Conservation (phyloP, 371 early-diverging fungal species). For the Mortierella sp. region DNA sequence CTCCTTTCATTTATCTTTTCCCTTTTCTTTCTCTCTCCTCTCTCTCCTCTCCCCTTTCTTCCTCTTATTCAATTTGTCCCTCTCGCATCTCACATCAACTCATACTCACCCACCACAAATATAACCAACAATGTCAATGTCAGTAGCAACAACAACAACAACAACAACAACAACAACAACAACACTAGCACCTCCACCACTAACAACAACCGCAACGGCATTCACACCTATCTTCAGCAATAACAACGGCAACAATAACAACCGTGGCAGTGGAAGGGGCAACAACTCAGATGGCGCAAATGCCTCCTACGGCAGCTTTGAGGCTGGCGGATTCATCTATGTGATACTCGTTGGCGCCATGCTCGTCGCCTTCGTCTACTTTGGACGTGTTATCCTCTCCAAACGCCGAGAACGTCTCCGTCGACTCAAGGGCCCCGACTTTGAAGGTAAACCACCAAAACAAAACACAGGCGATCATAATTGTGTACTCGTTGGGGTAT, state of each 20-base stretch:
- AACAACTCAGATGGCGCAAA: neutral
- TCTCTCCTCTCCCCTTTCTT: neutral
- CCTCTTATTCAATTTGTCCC: neutral
- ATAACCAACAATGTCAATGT: neutral
- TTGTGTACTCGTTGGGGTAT: neutral
- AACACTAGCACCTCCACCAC: neutral
- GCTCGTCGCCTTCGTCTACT: constrained; percentile 23
- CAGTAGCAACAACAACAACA: neutral
- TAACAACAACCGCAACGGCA: neutral
- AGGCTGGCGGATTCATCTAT: constrained; percentile 33
- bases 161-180: neutral
- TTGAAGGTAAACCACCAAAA: constrained; percentile 13
- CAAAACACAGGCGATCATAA: neutral
- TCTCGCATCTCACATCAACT: neutral
- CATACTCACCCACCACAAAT: neutral
- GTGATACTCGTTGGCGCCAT: constrained; percentile 17
- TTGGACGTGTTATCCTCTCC: constrained; percentile 22
- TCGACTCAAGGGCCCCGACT: constrained; percentile 16
- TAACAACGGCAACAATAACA: neutral
- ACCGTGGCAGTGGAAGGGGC: neutral
- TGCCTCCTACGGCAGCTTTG: neutral
- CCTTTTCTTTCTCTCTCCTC: neutral
- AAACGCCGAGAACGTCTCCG: constrained; percentile 15
- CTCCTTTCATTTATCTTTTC: neutral
- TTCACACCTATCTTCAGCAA: neutral